Evolutionary conservation across 202 grass and related monocot species (phyloP), one percentile per base, ranked within the genome.

Genomic region (Hordeum pubiflorum): DNA sequence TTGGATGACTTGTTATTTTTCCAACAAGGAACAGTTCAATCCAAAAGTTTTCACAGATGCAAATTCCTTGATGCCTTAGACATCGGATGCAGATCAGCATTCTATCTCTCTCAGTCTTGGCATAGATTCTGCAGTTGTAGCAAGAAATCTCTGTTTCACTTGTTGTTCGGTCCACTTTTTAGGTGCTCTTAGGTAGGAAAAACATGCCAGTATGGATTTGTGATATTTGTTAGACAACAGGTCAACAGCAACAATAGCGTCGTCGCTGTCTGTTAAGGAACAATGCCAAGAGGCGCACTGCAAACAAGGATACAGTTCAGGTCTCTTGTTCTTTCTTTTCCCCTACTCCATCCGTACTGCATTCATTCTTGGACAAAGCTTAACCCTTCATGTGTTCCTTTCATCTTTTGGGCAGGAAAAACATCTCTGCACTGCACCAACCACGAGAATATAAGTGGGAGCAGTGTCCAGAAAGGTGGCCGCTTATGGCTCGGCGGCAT

Each of bases 161-260:
- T 83, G 73, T 60, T 11, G 23, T 39, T 22, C 74, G 59, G 74
- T 75, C 82, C 68, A 38, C 79, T 89, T 89, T 89, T 89, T 86
- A 89, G 87, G 83, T 89, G 79, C 46, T 83, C n/a, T 39, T 86
- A 82, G 87, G 87, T 89, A 79, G 77, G 87, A 89, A 89, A 82
- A 86, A 55, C 48, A 73, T 26, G 27, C 13, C 74, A 60, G 17
- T 63, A 82, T 3, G 22, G 18, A 79, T 54, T 34, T 59, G 56
- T 36, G 40, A 59, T 77, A 72, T 64, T 79, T 82, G 67, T 86
- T 79, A 74, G 79, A 86, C 10, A 79, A 38, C 32, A 79, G 40
- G 79, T 82, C 18, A 79, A 38, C 32, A 74, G 26, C 27, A 18
- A 74, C 13, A 65, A 4, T 9, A 37, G 24, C 34, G 39, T 15